These are phyloP conservation scores for Sonneratia alba DNA, from an alignment of 345 rosid species.

Conservation along the genomic window DNA sequence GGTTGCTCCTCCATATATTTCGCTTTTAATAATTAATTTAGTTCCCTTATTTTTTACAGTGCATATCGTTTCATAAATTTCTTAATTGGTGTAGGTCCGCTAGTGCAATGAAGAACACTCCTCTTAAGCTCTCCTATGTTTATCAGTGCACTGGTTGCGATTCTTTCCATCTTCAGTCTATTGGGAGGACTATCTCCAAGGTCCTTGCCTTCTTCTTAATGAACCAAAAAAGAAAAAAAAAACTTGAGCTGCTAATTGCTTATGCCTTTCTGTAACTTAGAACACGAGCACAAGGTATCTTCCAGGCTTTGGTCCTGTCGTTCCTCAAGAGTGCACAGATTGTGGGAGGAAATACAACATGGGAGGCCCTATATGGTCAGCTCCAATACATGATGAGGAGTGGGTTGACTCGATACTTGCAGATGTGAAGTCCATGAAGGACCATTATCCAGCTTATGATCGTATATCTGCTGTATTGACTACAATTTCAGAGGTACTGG, in stretches of 20 bases:
- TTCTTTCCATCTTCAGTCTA: slow-evolving; percentile 90
- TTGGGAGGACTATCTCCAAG: slow-evolving; percentile 86
- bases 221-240: background rate
- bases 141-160: slow-evolving; percentile 97
- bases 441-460: slow-evolving; percentile 79
- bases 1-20: slow-evolving; percentile 20
- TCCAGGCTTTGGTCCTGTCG: slow-evolving; percentile 89
- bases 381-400: slow-evolving; percentile 86
- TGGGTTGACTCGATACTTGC: slow-evolving; percentile 67
- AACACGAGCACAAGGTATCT: slow-evolving; percentile 74
- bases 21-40: slow-evolving; percentile 1
- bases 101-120: slow-evolving; percentile 95
- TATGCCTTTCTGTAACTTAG: slow-evolving; percentile 25
- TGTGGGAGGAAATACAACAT: slow-evolving; percentile 93
- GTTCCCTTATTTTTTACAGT: background rate
- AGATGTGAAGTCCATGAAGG: slow-evolving; percentile 66
- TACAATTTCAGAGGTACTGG: slow-evolving; percentile 68
- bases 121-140: slow-evolving; percentile 94
- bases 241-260: background rate
- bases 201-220: slow-evolving; percentile 21
- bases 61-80: background rate
- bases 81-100: slow-evolving; percentile 67
- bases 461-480: slow-evolving; percentile 83
- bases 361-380: slow-evolving; percentile 99
- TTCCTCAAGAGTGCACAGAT: slow-evolving; percentile 81